Evolutionary conservation across 805 yeast species (phyloP), one percentile per base, ranked within the genome.

Genomic region (Kazachstania viticola): DNA sequence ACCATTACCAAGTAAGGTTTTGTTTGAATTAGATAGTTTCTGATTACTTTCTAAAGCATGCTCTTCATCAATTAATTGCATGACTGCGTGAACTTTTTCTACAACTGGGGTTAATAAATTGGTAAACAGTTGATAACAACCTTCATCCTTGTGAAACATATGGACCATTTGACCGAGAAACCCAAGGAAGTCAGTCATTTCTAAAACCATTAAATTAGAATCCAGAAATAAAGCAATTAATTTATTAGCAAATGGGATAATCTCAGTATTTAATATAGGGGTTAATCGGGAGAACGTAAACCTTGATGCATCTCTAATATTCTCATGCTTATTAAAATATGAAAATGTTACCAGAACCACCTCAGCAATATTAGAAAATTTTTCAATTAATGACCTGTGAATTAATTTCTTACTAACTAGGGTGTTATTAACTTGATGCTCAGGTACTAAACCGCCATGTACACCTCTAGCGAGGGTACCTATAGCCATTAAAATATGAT

Each of bases 401-500:
- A 55, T 45, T 13, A 53, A 38, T 32, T 48, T 51, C 30, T 48
- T 47, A 32, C 45, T 53, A 12, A 49, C 51, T 17, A 49, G 41
- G 5, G 51, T 50, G 31, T 67, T 68, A 32, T 55, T 56, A 17
- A 55, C 58, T 40, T 55, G 58, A 33, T 53, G 55, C 21, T 56
- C 61, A 6, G 61, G 60, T n/a, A 56, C 57, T n/a, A 56, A 31
- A 6, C 61, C 61, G 17, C 54, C 51, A 35, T 79, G 91, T 46
- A 80, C 74, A 4, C 97, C 97, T 51, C 91, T 73, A 3, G 85
- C 79, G 47, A 87, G 68, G 0, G 95, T 83, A 28, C 95, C 96
- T 28, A 88, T 72, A 0, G 95, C 87, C 74, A 83, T 73, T 30
- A 91, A 59, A 21, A 77, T 69, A 51, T 88, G 96, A 54, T 91